phyloP scores from a whole-genome alignment of 2,329 filamentous ascomycete genomes.

The Aureobasidium sp. region DNA sequence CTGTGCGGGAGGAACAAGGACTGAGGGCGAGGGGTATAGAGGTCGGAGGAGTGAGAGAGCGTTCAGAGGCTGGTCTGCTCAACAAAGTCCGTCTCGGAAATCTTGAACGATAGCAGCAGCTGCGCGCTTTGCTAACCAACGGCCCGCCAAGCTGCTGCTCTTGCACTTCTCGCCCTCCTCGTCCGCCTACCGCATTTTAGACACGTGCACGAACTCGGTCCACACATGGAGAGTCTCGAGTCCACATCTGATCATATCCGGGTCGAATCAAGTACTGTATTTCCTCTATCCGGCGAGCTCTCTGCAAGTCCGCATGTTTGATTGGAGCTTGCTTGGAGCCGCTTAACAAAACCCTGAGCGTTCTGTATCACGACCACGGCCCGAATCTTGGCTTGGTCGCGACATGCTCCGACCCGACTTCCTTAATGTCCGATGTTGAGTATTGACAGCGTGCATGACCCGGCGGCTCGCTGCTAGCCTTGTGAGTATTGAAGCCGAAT shows the following conservation, averaged over 20 bases:
- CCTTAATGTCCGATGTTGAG: slow-evolving; percentile 6
- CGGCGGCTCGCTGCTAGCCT: background rate
- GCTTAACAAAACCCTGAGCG: background rate
- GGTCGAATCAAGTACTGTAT: background rate
- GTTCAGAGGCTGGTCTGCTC: background rate
- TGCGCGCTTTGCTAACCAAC: background rate
- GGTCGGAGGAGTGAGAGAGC: background rate
- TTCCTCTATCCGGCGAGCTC: background rate
- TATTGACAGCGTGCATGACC: background rate
- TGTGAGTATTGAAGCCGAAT: background rate
- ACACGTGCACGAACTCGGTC: background rate
- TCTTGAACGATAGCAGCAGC: background rate
- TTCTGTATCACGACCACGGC: background rate
- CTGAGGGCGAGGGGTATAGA: slow-evolving; percentile 3
- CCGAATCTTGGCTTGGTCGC: slow-evolving; percentile 3
- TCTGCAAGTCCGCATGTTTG: background rate
- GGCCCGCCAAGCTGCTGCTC: background rate
- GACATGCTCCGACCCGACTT: slow-evolving; percentile 5
- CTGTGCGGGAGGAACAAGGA: background rate
- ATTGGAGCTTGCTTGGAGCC: background rate
- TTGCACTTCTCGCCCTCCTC: background rate
- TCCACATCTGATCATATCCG: background rate
- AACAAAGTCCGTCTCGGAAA: slow-evolving; percentile 1
- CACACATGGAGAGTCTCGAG: too few relatives aligned
- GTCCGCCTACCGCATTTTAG: background rate